Evolutionary conservation across 2,329 filamentous ascomycete genomes (phyloP), one percentile per base, ranked within the genome.

Genomic region (Calonectria naviculata): DNA sequence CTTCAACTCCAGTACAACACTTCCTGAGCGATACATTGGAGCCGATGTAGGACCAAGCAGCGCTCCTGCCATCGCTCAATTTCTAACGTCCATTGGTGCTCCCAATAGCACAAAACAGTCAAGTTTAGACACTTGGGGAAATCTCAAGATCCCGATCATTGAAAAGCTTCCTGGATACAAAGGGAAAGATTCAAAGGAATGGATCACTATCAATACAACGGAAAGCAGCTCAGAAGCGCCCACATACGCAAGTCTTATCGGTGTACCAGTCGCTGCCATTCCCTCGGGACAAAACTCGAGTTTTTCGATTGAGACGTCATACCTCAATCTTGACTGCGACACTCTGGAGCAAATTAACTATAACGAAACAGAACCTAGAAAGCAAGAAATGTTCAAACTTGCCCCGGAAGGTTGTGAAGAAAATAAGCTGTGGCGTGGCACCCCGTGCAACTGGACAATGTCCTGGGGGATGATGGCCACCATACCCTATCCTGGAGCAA

Each of bases 111-210:
- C 46, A 8, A 56, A 31, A 17, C 6, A 12, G 3, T 70, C 68
- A 24, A 70, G 62, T 42, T n/a, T 70, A 36, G 68, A 70, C 21
- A 62, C 54, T 1, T 70, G 68, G 68, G 68, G 68, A 10, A 70
- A 70, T 9, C n/a, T 70, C 36, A 70, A 70, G 24, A 21, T 70
- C 15, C 68, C 68, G 1, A 9, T 56, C 0, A 17, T 70, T 17
- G 54, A 70, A 7, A 3, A 31, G 3, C 62, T 70, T 28, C 68
- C 68, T 13, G 68, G 46, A 3, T 70, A 66, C 26, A 56, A 70
- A 10, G 68, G 68, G 3, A 10, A 2, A 1, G 12, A 29, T 8
- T 70, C 68, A n/a, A 41, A n/a, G 8, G 68, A 70, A 9, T 70
- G 68, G 68, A 24, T 70, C 1, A 19, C 68, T 4, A 24, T 70